Evolutionary conservation across 129 eudicot species (phyloP).

Genomic region (Flaveria robusta): DNA sequence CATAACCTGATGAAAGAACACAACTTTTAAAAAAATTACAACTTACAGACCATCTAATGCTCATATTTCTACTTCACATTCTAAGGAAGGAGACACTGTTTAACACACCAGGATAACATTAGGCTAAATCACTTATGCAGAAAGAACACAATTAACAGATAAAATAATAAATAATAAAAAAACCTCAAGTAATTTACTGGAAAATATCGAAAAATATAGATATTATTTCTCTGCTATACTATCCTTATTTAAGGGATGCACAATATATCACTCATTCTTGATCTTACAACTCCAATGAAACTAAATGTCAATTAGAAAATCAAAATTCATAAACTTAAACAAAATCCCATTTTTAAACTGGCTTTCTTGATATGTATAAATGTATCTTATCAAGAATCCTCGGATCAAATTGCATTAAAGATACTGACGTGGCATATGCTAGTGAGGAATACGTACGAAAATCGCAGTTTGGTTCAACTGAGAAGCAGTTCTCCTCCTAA

Average conservation of each 20-base stretch:
- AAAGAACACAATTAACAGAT: neutral
- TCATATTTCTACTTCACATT: no score
- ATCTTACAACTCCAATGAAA: slow-evolving; percentile 29
- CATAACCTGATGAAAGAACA: no score
- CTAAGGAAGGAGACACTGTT: no score
- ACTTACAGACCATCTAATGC: no score
- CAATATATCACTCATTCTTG: slow-evolving; percentile 29
- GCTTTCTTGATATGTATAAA: slow-evolving; percentile 38
- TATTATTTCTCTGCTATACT: slow-evolving; percentile 33
- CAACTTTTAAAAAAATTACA: no score
- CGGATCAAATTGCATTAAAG: slow-evolving; percentile 27
- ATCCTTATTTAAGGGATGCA: slow-evolving; percentile 39
- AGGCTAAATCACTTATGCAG: no score
- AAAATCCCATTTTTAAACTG: slow-evolving; percentile 39
- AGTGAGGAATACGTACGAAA: slow-evolving; percentile 44
- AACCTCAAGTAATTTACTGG: slow-evolving; percentile 18
- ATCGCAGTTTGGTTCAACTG: slow-evolving; percentile 42
- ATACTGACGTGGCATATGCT: slow-evolving; percentile 39
- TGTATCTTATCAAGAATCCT: slow-evolving; percentile 33
- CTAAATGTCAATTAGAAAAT: slow-evolving; percentile 37
- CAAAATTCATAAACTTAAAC: slow-evolving; percentile 31
- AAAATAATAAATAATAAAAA: neutral
- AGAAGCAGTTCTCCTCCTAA: slow-evolving; percentile 42
- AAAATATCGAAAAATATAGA: slow-evolving; percentile 11
- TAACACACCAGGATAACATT: no score